A percentile compares a stretch with the other conserved stretches of the same genome.
Evolutionary conservation across 1,284 basidiomycete genomes (phyloP).

Genomic region (Thecaphora frezii): DNA sequence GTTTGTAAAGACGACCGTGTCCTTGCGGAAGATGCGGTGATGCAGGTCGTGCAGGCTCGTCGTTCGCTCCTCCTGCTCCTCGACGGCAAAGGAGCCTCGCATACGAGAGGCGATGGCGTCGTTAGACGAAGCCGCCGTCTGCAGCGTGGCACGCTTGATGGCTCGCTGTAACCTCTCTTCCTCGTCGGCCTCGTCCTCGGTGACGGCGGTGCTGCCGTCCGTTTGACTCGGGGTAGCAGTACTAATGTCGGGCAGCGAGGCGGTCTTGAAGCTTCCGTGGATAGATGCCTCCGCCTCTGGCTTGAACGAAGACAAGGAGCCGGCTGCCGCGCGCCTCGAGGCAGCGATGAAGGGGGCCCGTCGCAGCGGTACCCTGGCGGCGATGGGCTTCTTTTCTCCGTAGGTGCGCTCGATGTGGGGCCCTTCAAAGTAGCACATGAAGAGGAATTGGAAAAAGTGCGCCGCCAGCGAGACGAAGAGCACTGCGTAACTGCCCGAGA

Average conservation of each 20-base stretch:
- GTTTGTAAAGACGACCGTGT: constrained; percentile 78
- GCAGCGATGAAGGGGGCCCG: constrained; percentile 47
- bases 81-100: neutral
- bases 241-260: constrained; percentile 4
- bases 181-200: constrained; percentile 23
- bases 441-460: constrained; percentile 92
- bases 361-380: constrained; percentile 23
- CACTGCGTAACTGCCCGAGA: constrained; percentile 84
- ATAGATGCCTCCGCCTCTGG: neutral
- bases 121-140: constrained; percentile 27
- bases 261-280: neutral
- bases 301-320: neutral
- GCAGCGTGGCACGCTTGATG: constrained; percentile 13
- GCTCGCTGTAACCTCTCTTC: neutral
- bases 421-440: constrained; percentile 94
- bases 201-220: constrained; percentile 29
- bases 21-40: constrained; percentile 86
- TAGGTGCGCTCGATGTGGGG: constrained; percentile 69
- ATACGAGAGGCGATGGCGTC: constrained; percentile 22
- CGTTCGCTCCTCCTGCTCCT: constrained; percentile 6
- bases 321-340: constrained; percentile 26
- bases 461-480: constrained; percentile 88
- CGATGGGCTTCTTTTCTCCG: constrained; percentile 47
- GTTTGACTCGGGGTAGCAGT: constrained; percentile 31
- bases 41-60: constrained; percentile 79